These are phyloP conservation scores for Rhododendron simsii DNA, from an alignment of 148 eudicot species.

Conservation along the genomic window DNA sequence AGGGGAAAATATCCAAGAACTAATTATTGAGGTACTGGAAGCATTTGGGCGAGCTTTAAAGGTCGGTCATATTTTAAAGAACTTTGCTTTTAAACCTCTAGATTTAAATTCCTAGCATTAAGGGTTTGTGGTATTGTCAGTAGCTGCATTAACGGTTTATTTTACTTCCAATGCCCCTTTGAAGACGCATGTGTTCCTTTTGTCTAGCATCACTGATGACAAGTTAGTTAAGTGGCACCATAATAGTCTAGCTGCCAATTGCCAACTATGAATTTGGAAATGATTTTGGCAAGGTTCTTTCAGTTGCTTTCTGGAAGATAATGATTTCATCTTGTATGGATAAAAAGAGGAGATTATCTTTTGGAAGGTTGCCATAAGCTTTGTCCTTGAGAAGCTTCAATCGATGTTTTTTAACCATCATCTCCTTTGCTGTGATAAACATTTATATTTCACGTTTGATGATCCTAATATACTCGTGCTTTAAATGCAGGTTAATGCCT, in stretches of 20 bases:
- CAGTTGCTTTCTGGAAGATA: not conserved
- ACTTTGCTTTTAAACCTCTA: not conserved
- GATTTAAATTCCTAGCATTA: not conserved
- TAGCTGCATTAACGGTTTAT: not conserved
- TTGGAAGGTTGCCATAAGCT: not conserved
- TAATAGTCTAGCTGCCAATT: not conserved
- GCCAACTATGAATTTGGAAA: not conserved
- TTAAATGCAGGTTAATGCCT: conserved; percentile 69
- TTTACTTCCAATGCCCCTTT: not conserved
- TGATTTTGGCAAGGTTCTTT: not conserved
- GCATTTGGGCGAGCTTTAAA: conserved; percentile 71
- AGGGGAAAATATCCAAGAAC: conserved; percentile 49
- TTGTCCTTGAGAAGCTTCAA: conserved; percentile 11
- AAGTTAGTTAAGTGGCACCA: not conserved
- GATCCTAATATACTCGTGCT: conserved; percentile 5
- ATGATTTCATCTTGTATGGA: not conserved
- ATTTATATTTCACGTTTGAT: not conserved
- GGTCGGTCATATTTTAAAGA: conserved; percentile 37
- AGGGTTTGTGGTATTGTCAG: not conserved
- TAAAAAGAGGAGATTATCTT: not conserved
- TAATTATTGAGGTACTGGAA: conserved; percentile 64
- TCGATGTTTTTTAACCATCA: not conserved
- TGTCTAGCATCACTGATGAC: not conserved
- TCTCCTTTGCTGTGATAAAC: not conserved
- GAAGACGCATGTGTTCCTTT: not conserved